A percentile compares a stretch with the other conserved stretches of the same genome.
phyloP scores from a whole-genome alignment of 2,329 filamentous ascomycete genomes.

The Diplodia corticola region DNA sequence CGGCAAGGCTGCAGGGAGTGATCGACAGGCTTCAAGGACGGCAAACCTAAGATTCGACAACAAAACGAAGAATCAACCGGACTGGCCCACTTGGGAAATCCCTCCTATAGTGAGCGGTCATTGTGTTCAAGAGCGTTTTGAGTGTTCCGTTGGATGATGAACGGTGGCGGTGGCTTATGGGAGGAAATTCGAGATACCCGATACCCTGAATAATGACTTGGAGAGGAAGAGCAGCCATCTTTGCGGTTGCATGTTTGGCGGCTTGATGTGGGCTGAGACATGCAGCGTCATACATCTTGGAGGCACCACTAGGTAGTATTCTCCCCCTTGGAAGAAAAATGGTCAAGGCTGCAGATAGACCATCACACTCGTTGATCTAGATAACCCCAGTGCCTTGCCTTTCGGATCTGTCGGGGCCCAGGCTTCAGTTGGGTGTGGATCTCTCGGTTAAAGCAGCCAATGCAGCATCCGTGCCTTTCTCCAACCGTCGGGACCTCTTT shows the following conservation, averaged over 20 bases:
- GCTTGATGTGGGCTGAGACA: constrained; percentile 13
- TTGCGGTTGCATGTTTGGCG: background rate
- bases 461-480: background rate
- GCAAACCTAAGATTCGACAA: background rate
- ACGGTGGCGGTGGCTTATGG: background rate
- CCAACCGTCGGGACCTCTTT: background rate
- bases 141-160: background rate
- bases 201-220: constrained; percentile 18
- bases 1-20: constrained; percentile 55
- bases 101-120: background rate
- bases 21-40: constrained; percentile 45
- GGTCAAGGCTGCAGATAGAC: background rate
- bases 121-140: constrained; percentile 4
- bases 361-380: background rate
- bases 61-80: background rate
- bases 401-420: background rate
- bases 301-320: background rate
- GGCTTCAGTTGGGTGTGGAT: background rate
- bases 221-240: background rate
- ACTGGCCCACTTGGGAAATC: background rate
- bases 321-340: background rate
- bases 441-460: background rate
- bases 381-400: background rate
- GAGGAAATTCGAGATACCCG: constrained; percentile 22
- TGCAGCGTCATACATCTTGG: background rate